Evolutionary conservation across 352 stramenopile species (phyloP), one percentile per base, ranked within the genome.

Genomic region (Aphanomyces astaci): DNA sequence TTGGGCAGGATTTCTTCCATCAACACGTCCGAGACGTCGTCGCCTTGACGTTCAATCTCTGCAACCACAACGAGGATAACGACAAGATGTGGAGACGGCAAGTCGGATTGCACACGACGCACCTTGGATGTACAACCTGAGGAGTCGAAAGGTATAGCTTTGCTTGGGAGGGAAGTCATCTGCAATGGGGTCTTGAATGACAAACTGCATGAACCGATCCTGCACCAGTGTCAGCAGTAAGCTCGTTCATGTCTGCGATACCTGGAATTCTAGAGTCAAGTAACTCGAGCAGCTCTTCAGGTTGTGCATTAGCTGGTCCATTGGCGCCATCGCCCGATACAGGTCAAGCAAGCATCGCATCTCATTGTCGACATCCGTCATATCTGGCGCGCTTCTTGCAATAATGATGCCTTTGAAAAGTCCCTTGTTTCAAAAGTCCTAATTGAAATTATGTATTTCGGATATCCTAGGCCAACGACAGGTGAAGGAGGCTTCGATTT

Each of bases 81-180:
- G 13, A 73, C 4, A 76, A n/a, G n/a, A n/a, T n/a, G n/a, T n/a
- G n/a, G n/a, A n/a, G n/a, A n/a, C n/a, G n/a, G n/a, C n/a, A n/a
- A n/a, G n/a, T n/a, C n/a, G n/a, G n/a, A n/a, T n/a, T n/a, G n/a
- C n/a, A n/a, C n/a, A n/a, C n/a, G n/a, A n/a, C n/a, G n/a, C n/a
- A 91, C 85, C 82, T 51, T 79, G 65, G 27, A 84, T 75, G 71
- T 81, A 91, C 40, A 19, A 70, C 69, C 91, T 93, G 25, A 93
- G 74, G 28, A 93, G 85, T 3, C 76, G 78, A 67, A 83, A 91
- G 17, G 77, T 82, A 65, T 89, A 93, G 28, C 66, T 84, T 56
- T 71, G 74, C 45, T 81, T 75, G 5, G 82, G 85, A 17, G 82
- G 68, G 67, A 80, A 90, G n/a, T 80, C 71, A 17, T 91, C 76